Base-by-base conservation (phyloP, 2,329 filamentous ascomycete species). In the Calonectria naviculata region DNA sequence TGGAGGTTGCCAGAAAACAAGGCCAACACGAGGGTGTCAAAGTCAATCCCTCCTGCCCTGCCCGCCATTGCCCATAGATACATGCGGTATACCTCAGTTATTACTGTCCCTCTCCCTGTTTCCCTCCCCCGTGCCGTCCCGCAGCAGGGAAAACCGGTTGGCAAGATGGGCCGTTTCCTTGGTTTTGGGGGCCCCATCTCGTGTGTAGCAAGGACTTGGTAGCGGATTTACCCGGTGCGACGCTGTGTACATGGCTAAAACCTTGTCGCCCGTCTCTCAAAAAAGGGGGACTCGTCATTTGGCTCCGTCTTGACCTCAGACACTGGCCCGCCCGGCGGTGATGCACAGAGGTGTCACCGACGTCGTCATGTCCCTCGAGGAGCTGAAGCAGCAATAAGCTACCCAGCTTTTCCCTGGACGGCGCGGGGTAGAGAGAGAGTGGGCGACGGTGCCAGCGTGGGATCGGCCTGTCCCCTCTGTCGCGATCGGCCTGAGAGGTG, bases 401-500 rank as follows among this genome's bases (percentile, higher is more conserved):
- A 17, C 46, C 46, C 24, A 26, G 24, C 21, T 19, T 6, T 17
- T 17, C 31, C 10, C 24, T 21, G 52, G 31, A 15, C 31, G 52
- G 52, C 52, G 52, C 52, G 52, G 52, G 52, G 52, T 52, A 52
- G 47, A 19, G 28, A 28, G n/a, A n/a, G n/a, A n/a, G n/a, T 31
- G 47, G 28, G 28, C 26, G 26, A 24, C 21, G 34, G 52, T 58
- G n/a, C 52, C 31, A 38, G 63, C 47, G 36, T 38, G 62, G 46
- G 28, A 65, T 49, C 62, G 34, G 34, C 46, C 34, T 26, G 34
- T 41, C n/a, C 47, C 47, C 47, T 36, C 62, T 49, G 31, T 54
- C 67, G 60, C 69, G 73, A 78, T 76, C 76, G 70, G 69, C 72
- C 74, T 78, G 75, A 78, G 73, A 78, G 70, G 34, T 61, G 75